phyloP scores from a whole-genome alignment of 768 basidiomycete species.

The Collybia mongolica region DNA sequence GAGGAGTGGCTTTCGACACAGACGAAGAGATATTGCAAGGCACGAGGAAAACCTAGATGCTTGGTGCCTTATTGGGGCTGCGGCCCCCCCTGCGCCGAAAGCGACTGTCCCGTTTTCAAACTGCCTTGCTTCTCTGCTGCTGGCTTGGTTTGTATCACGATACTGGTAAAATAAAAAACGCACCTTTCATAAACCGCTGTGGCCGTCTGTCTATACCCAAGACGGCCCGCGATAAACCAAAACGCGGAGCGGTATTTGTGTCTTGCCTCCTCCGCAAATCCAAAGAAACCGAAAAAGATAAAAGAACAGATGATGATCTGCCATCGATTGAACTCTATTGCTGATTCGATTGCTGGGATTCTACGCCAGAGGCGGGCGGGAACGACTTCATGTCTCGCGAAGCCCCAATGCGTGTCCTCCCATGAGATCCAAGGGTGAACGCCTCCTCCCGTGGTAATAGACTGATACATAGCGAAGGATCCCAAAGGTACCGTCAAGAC shows the following conservation, averaged over 20 bases:
- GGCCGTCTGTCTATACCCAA: background rate
- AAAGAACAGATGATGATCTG: slow-evolving; percentile 1
- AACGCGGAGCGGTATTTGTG: slow-evolving; percentile 15
- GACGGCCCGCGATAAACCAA: background rate
- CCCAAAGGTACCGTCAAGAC: background rate
- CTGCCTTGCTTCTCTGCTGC: no score
- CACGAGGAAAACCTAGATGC: no score
- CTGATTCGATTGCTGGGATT: background rate
- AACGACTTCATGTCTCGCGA: background rate
- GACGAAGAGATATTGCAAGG: background rate
- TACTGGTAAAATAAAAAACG: no score
- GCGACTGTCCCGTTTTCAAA: no score
- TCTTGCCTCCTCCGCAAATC: background rate
- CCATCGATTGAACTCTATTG: background rate
- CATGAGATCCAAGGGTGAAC: background rate
- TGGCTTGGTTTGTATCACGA: no score
- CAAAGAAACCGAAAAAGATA: background rate
- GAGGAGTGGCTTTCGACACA: background rate
- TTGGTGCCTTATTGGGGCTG: no score
- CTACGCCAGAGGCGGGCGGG: background rate
- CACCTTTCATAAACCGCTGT: no score
- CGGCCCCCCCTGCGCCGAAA: no score
- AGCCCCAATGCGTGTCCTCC: background rate
- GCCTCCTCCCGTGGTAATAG: background rate
- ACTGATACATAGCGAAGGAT: no score